phyloP scores from a whole-genome alignment of 495 filamentous ascomycete genomes.

The Penicillium canescens region DNA sequence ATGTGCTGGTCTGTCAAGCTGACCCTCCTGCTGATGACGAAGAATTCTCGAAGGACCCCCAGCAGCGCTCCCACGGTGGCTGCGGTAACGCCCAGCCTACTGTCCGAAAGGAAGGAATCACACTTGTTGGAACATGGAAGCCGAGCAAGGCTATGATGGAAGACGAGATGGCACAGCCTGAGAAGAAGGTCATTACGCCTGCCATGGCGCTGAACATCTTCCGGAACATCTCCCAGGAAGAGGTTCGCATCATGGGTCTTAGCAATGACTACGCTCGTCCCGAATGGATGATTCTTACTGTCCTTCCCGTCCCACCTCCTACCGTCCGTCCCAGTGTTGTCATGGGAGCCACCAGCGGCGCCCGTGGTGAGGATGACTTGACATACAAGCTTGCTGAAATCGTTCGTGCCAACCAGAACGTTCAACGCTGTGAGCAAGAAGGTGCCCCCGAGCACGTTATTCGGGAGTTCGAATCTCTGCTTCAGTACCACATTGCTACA shows the following conservation, averaged over 20 bases:
- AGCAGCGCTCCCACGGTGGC: slow-evolving; percentile 71
- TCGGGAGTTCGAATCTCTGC: slow-evolving; percentile 81
- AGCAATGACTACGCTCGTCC: slow-evolving; percentile 92
- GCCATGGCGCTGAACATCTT: slow-evolving; percentile 82
- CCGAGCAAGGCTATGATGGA: slow-evolving; percentile 65
- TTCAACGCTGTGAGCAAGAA: slow-evolving; percentile 81
- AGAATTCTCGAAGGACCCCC: slow-evolving; percentile 53
- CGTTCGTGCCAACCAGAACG: slow-evolving; percentile 94
- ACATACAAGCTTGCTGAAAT: slow-evolving; percentile 99
- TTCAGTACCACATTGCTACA: slow-evolving; percentile 98
- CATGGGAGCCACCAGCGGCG: slow-evolving; percentile 82
- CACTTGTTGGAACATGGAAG: slow-evolving; percentile 80
- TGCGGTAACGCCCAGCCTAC: slow-evolving; percentile 90
- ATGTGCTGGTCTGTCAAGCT: slow-evolving; percentile 77
- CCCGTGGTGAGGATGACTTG: slow-evolving; percentile 95
- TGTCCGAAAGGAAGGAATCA: slow-evolving; percentile 81
- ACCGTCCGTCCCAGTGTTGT: slow-evolving; percentile 93
- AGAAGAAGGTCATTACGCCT: slow-evolving; percentile 85
- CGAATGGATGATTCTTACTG: slow-evolving; percentile 97
- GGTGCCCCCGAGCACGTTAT: slow-evolving; percentile 88
- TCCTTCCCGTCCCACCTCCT: slow-evolving; percentile 91
- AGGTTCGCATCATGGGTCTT: slow-evolving; percentile 83
- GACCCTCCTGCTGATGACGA: slow-evolving; percentile 66
- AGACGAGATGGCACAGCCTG: slow-evolving; percentile 66
- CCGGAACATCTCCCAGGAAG: slow-evolving; percentile 73